Base-by-base conservation (phyloP, 352 stramenopile genomes). In the Globisporangium radiosum region DNA sequence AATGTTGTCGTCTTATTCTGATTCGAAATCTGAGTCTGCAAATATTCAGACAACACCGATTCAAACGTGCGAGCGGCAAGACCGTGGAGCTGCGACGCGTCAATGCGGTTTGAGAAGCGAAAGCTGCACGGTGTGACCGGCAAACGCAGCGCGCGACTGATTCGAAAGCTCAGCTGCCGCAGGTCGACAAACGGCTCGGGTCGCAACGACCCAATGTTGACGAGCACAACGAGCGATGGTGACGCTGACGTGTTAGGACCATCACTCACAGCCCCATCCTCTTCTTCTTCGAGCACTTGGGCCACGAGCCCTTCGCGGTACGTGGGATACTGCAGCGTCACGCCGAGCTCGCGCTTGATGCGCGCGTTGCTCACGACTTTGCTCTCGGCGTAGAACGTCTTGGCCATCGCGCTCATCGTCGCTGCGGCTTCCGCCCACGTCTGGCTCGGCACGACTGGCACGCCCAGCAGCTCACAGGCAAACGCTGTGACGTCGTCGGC, bases 371-470 rank as follows among this genome's bases (percentile, higher is more conserved):
- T 73, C n/a, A 85, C 79, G 8, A 90, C 71, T 53, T 92, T 94
- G 69, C 77, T 91, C 56, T 96, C 85, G 1, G 81, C 76, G 53
- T 90, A 96, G 59, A 96, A 96, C 9, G 73, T 87, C 62, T 90
- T 88, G 57, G 77, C 84, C 80, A 96, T 95, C 6, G 80, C 75
- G 48, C 75, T 91, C 85, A 96, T 94, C n/a, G 68, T 75, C 19
- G 68, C 61, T 56, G 85, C 72, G 0, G 75, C 85, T 47, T 92
- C 78, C 57, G 90, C 86, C 82, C 85, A 95, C 15, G 74, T 72
- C 52, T 81, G 75, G 56, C 73, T 73, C 0, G 73, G 69, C 52
- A 74, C 62, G 8, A 90, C 72, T 0, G 71, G 56, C 8, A 90
- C 54, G 0, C 71, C 72, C 54, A 95, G 54, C 13, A 96, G 57